A percentile compares a stretch with the other conserved stretches of the same genome.
Evolutionary conservation across 176 grass and related monocot genomes (phyloP).

Genomic region (Tillandsia fasciculata): DNA sequence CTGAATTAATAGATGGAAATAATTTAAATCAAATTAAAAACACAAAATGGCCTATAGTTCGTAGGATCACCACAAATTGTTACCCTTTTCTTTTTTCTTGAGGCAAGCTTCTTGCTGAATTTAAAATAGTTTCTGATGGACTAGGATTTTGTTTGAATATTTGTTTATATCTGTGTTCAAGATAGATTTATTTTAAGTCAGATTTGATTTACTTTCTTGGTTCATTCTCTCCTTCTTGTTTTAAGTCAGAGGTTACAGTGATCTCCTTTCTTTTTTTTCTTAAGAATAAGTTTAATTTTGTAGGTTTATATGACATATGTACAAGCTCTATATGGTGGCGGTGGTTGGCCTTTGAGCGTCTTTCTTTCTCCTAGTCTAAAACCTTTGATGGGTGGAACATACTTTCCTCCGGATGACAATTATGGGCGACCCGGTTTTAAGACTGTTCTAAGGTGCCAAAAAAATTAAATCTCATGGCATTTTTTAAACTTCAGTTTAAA

Average conservation of each 20-base stretch:
- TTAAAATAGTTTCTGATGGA: no score
- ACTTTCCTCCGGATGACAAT: conserved; percentile 93
- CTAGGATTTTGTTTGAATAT: no score
- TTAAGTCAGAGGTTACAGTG: background rate
- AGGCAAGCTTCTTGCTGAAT: no score
- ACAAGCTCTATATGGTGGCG: conserved; percentile 68
- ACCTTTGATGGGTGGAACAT: conserved; percentile 92
- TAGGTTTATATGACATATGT: conserved; percentile 99
- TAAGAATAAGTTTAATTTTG: conserved; percentile 1
- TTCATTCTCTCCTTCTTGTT: background rate
- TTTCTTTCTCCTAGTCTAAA: conserved; percentile 82
- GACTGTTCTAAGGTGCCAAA: conserved; percentile 65
- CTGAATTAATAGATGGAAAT: no score
- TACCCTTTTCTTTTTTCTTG: no score
- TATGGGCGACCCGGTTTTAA: conserved; percentile 91
- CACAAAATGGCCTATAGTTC: no score
- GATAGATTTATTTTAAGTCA: no score
- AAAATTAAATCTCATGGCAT: conserved; percentile 8
- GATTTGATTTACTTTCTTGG: no score
- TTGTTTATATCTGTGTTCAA: no score
- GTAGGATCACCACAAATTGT: no score
- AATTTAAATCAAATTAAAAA: no score
- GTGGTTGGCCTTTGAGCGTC: conserved; percentile 91
- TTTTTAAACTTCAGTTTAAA: background rate
- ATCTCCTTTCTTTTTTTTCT: background rate